phyloP scores from a whole-genome alignment of 2,329 filamentous ascomycete genomes.

The Apiospora malaysiana region DNA sequence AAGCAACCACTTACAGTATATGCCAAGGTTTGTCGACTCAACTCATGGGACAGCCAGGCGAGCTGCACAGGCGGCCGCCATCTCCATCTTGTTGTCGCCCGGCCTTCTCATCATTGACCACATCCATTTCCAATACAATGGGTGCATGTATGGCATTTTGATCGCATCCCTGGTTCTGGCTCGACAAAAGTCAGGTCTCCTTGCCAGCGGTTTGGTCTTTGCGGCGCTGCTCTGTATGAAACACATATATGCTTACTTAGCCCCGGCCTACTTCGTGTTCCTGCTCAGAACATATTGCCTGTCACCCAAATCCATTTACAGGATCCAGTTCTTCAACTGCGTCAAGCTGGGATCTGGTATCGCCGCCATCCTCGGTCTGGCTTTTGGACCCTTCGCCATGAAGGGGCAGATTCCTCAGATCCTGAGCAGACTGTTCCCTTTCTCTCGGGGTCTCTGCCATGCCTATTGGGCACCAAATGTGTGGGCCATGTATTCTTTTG shows the following conservation, averaged over 20 bases:
- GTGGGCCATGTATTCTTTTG: slow-evolving; percentile 96
- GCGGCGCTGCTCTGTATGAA: slow-evolving; percentile 90
- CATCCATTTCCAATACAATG: slow-evolving; percentile 98
- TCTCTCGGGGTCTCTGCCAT: slow-evolving; percentile 91
- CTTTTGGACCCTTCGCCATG: slow-evolving; percentile 86
- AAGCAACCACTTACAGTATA: slow-evolving; percentile 16
- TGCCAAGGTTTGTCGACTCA: slow-evolving; percentile 74
- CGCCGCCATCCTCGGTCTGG: slow-evolving; percentile 72
- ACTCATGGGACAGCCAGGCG: slow-evolving; percentile 69
- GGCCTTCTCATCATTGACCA: slow-evolving; percentile 97
- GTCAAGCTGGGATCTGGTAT: slow-evolving; percentile 83
- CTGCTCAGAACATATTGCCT: slow-evolving; percentile 90
- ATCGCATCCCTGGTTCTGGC: slow-evolving; percentile 86
- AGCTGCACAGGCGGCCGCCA: slow-evolving; percentile 81
- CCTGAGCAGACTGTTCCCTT: slow-evolving; percentile 85
- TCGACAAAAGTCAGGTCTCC: slow-evolving; percentile 73
- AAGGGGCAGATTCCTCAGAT: slow-evolving; percentile 86
- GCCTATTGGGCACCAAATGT: slow-evolving; percentile 98
- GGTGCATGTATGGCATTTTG: slow-evolving; percentile 90
- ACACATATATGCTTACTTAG: slow-evolving; percentile 97
- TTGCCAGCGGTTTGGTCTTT: slow-evolving; percentile 83
- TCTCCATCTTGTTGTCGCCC: slow-evolving; percentile 90
- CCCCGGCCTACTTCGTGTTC: slow-evolving; percentile 94
- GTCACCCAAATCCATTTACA: slow-evolving; percentile 75
- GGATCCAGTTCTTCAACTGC: slow-evolving; percentile 77